phyloP scores from a whole-genome alignment of 169 alveolate genomes.

The Eimeria maxima region DNA sequence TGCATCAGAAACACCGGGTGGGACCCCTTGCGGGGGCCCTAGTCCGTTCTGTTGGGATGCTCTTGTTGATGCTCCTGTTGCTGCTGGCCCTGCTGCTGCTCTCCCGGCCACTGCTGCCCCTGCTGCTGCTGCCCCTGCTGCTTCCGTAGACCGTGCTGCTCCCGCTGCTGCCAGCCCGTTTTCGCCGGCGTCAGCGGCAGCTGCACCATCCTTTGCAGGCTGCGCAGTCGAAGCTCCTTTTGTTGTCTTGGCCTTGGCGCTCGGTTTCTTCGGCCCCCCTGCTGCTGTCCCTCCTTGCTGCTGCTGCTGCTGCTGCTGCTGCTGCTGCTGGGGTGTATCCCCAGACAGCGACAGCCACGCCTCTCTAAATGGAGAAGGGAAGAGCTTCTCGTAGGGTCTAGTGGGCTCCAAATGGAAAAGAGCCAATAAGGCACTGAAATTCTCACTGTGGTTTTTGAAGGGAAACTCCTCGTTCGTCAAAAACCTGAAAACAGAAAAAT shows the following conservation, averaged over 20 bases:
- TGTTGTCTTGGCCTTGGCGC: conserved; percentile 39
- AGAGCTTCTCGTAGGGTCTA: conserved; percentile 76
- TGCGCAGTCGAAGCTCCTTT: background rate
- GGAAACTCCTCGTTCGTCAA: conserved; percentile 69
- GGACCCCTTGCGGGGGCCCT: conserved; percentile 3
- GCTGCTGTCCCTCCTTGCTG: conserved; percentile 17
- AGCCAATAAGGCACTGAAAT: conserved; percentile 70
- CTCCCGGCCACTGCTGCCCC: background rate
- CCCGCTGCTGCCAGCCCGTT: background rate
- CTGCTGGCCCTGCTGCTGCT: conserved; percentile 32
- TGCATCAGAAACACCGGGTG: background rate
- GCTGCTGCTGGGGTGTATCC: conserved; percentile 47
- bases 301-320: conserved; percentile 72
- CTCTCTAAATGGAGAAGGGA: conserved; percentile 77
- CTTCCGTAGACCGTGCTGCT: background rate
- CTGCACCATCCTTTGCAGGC: conserved; percentile 19
- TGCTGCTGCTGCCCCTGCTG: background rate
- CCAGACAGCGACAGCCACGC: conserved; percentile 75
- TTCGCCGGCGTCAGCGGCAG: conserved; percentile 10
- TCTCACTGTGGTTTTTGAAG: conserved; percentile 72
- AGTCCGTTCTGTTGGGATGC: background rate
- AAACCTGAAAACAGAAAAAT: conserved; percentile 16
- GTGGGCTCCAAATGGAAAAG: conserved; percentile 72
- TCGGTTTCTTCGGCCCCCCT: conserved; percentile 51
- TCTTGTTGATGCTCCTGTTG: background rate